Evolutionary conservation across 2,329 filamentous ascomycete species (phyloP), one percentile per base, ranked within the genome.

Genomic region (Exophiala sp.): DNA sequence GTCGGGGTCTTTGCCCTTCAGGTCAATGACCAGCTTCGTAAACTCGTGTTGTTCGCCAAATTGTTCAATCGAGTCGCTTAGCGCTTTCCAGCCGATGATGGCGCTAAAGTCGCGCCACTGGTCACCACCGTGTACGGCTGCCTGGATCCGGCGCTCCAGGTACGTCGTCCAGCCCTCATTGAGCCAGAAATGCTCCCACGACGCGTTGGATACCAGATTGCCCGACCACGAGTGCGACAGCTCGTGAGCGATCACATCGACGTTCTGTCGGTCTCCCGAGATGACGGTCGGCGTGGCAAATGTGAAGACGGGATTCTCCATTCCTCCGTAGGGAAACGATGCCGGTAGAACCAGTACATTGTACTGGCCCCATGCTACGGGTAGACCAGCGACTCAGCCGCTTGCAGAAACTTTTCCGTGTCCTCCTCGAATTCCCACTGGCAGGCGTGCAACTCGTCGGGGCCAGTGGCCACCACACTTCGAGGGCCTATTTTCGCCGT

Each of bases 211-310:
- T 16, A 76, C 74, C 5, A 84, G 71, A 61, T 96, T 96, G 21
- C 90, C 91, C 53, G 86, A 93, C 89, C 90, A 96, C 61, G 85
- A 81, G 62, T 85, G 81, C 4, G 77, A 72, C 38, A 85, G 70
- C 62, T 87, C 90, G 66, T 95, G 93, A 1, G 93, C 93, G 68
- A 98, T 95, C 16, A 97, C 91, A 65, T 97, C 91, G 16, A 97
- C 81, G 60, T 97, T 97, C 64, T 95, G 85, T 37, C 85, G 79
- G 62, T 91, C 86, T 64, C 91, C 91, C 50, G 86, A 93, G 64
- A 98, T 89, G 60, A 97, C 85, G 29, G 89, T 95, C 1, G 91
- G 91, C 1, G 93, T 97, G 1, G 90, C 91, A 66, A 95, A 97
- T 0, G 93, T 97, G 70, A 86, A 95, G 46, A 95, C 82, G 0